A percentile compares a stretch with the other conserved stretches of the same genome.
phyloP scores from a whole-genome alignment of 1,284 basidiomycete genomes.

The Cutaneotrichosporon sp. region DNA sequence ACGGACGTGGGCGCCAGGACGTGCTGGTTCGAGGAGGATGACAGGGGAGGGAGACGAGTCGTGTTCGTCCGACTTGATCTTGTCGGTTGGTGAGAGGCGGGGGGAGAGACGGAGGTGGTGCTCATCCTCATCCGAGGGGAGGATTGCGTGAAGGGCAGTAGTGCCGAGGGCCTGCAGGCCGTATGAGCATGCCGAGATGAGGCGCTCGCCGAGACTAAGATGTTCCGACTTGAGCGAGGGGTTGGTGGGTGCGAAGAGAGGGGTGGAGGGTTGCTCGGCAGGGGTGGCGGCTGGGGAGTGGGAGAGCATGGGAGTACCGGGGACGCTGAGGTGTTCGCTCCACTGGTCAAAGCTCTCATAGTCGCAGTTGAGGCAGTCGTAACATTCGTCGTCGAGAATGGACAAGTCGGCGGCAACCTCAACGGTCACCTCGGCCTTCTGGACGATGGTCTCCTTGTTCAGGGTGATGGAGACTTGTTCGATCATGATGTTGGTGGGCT shows the following conservation, averaged over 20 bases:
- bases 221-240: background rate
- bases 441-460: background rate
- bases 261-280: background rate
- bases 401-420: background rate
- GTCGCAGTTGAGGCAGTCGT: slow-evolving; percentile 12
- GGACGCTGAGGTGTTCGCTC: background rate
- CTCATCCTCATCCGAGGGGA: background rate
- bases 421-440: background rate
- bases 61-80: background rate
- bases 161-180: background rate
- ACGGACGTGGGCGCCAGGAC: slow-evolving; percentile 6
- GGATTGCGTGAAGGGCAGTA: background rate
- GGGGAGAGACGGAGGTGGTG: background rate
- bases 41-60: background rate
- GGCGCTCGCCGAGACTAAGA: slow-evolving; percentile 1
- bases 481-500: background rate
- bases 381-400: slow-evolving; percentile 10
- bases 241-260: background rate
- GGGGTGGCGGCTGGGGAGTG: background rate
- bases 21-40: slow-evolving; percentile 5
- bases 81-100: background rate
- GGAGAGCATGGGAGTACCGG: background rate
- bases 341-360: slow-evolving; percentile 9
- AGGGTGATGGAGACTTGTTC: background rate
- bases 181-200: background rate